Percentiles rank a stretch among this genome's conserved stretches.
phyloP scores from a whole-genome alignment of 2,329 filamentous ascomycete species.

The Dactylonectria macrodidyma region DNA sequence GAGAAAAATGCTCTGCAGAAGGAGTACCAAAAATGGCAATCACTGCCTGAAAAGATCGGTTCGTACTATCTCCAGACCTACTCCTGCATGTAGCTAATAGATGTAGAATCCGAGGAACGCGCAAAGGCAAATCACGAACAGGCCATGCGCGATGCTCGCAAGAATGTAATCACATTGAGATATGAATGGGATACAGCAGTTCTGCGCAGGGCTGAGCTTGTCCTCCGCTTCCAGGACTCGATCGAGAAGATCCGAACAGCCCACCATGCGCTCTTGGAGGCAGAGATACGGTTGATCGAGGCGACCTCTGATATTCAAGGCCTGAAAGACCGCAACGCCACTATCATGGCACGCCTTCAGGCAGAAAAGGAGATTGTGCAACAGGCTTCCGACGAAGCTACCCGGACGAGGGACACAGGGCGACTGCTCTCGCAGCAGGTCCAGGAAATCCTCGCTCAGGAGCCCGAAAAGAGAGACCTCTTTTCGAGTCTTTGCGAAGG shows the following conservation, averaged over 20 bases:
- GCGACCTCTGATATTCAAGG: constrained; percentile 83
- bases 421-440: constrained; percentile 53
- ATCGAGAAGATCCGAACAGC: constrained; percentile 74
- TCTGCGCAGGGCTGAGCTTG: constrained; percentile 69
- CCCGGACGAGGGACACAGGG: constrained; percentile 54
- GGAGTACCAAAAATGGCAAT: constrained; percentile 74
- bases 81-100: constrained; percentile 36
- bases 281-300: constrained; percentile 81
- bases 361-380: constrained; percentile 56
- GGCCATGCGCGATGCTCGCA: constrained; percentile 51
- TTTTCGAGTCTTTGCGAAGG: constrained; percentile 61
- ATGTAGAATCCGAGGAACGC: constrained; percentile 55
- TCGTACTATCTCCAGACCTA: constrained; percentile 49
- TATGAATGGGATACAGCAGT: constrained; percentile 69
- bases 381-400: constrained; percentile 56
- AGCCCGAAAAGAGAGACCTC: constrained; percentile 57
- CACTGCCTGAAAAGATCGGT: constrained; percentile 81
- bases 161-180: constrained; percentile 63
- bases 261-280: constrained; percentile 77
- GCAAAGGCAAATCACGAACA: constrained; percentile 50
- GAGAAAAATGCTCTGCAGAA: constrained; percentile 80
- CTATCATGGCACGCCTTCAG: constrained; percentile 69
- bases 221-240: constrained; percentile 68
- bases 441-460: constrained; percentile 55
- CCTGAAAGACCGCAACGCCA: constrained; percentile 75